Percentiles rank a stretch among this genome's conserved stretches.
phyloP scores from a whole-genome alignment of 495 filamentous ascomycete genomes.

The Penicillium parvum region DNA sequence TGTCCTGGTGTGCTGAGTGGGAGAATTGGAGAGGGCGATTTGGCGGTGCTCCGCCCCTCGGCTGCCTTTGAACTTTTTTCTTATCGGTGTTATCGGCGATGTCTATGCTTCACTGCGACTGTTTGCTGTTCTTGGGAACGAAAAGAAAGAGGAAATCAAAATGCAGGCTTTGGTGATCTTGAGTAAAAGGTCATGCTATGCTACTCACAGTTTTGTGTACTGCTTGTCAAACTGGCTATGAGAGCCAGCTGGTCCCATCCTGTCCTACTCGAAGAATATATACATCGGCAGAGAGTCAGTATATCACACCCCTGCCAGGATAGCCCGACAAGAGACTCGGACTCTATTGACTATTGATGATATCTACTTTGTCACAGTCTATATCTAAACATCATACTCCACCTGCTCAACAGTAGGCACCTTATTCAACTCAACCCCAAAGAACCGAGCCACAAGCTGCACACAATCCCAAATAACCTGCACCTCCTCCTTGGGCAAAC shows the following conservation, averaged over 20 bases:
- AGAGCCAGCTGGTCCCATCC: too few species aligned
- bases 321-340: too few species aligned
- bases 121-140: too few species aligned
- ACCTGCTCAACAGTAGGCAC: slow-evolving; percentile 48
- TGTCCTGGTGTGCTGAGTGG: slow-evolving; percentile 3
- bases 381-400: slow-evolving; percentile 39
- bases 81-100: slow-evolving; percentile 22
- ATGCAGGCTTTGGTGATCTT: neutral
- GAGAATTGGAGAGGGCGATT: slow-evolving; percentile 5
- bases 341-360: too few species aligned
- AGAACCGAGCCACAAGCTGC: slow-evolving; percentile 35
- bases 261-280: too few species aligned
- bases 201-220: too few species aligned
- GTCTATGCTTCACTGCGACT: neutral
- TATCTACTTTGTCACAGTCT: too few species aligned
- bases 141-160: too few species aligned
- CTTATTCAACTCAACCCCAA: slow-evolving; percentile 34
- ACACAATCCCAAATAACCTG: slow-evolving; percentile 40
- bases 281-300: too few species aligned
- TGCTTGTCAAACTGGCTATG: too few species aligned
- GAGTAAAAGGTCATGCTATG: neutral
- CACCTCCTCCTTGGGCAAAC: slow-evolving; percentile 47
- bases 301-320: too few species aligned
- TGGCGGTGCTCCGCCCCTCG: slow-evolving; percentile 21
- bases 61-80: slow-evolving; percentile 28